Conservation (phyloP, 805 yeast species). For the Lipomyces yamanashiensis region DNA sequence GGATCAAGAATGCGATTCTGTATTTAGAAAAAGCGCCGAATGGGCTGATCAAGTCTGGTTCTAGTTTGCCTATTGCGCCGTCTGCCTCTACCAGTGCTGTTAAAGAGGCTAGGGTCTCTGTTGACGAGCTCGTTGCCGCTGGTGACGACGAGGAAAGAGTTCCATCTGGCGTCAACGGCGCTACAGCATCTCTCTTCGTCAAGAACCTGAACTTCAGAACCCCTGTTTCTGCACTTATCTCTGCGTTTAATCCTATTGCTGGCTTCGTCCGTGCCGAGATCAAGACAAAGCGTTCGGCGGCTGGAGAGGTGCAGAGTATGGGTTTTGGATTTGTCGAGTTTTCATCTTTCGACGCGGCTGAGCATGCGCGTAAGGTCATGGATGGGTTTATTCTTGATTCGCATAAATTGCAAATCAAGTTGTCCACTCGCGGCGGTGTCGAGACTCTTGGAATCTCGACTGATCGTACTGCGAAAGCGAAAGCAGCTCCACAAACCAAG, state of each 20-base stretch:
- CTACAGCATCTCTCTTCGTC: slow-evolving; percentile 85
- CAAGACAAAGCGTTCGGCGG: slow-evolving; percentile 76
- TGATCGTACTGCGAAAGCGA: slow-evolving; percentile 20
- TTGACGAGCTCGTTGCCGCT: slow-evolving; percentile 17
- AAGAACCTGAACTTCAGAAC: slow-evolving; percentile 91
- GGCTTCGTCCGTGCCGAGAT: slow-evolving; percentile 86
- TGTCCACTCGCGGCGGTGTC: slow-evolving; percentile 71
- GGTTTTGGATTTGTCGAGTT: slow-evolving; percentile 98
- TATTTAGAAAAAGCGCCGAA: slow-evolving; percentile 95
- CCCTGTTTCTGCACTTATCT: slow-evolving; percentile 58
- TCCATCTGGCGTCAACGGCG: slow-evolving; percentile 37
- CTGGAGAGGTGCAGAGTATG: slow-evolving; percentile 79
- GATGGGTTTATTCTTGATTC: slow-evolving; percentile 85
- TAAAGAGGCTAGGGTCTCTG: slow-evolving; percentile 35
- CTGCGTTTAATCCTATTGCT: slow-evolving; percentile 66
- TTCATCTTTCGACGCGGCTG: slow-evolving; percentile 75
- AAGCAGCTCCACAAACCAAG: slow-evolving; percentile 53
- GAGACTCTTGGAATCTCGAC: slow-evolving; percentile 36
- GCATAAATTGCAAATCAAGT: slow-evolving; percentile 84
- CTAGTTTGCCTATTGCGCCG: slow-evolving; percentile 22
- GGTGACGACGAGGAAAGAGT: slow-evolving; percentile 45
- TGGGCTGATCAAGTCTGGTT: slow-evolving; percentile 66
- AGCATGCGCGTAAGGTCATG: slow-evolving; percentile 69
- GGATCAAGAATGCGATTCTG: slow-evolving; percentile 83
- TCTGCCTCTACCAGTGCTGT: slow-evolving; percentile 45